Evolutionary conservation across 129 eudicot genomes (phyloP), one percentile per base, ranked within the genome.

Genomic region (Flaveria trinervia): DNA sequence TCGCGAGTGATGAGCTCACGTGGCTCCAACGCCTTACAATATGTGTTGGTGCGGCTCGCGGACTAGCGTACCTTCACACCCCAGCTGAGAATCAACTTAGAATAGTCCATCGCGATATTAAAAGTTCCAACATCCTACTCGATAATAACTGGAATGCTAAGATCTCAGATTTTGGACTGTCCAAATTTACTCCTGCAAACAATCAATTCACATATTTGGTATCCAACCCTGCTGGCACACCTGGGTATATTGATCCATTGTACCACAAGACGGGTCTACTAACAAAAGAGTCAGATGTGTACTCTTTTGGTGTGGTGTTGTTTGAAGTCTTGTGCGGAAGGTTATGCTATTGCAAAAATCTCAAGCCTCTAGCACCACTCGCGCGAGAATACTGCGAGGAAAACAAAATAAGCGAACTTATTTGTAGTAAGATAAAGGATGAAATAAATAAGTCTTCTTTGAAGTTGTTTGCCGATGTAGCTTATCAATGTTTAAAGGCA

Each of bases 341-440:
- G 33, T 41, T 44, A 46, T 44, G 36, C 11, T 9, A 7, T 17
- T 18, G 15, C 33, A 4, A 41, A 0, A 18, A 44, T 17, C 55
- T 2, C 5, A 2, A 0, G 33, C 55, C 72, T 43, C 43, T 68
- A 43, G 4, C n/a, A 41, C 9, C 10, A 43, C 6, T 68, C 4
- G 72, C 10, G 9, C 6, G 17, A 68, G 17, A 68, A 26, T 17
- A 16, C 30, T 68, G 22, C 14, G 16, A 43, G 48, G 36, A 44
- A 10, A 44, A 68, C 55, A 68, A 68, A 13, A 20, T 68, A 68
- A 43, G 30, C 22, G 72, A 68, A 44, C 48, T 68, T 44, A 1
- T 44, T 22, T 68, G 1, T 43, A 46, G 55, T 68, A 68, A 43
- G 2, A 68, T 68, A 44, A 18, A 68, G 55, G 55, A 68, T 20